These are phyloP conservation scores for Neurospora sp. DNA, from an alignment of 495 filamentous ascomycete genomes.

Conservation along the genomic window DNA sequence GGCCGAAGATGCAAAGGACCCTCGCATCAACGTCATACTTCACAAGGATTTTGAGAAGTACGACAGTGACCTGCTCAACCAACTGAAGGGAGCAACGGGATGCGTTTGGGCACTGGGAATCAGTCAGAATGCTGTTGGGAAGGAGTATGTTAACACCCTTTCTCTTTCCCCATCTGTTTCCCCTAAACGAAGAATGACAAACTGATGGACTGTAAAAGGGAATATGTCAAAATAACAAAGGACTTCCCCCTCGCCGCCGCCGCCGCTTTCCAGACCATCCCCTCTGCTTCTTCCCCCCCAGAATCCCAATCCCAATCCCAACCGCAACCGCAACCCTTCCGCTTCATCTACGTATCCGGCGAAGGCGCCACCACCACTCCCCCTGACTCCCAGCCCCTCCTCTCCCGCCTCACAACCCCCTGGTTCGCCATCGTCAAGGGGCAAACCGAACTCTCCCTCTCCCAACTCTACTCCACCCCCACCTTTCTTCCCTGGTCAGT, in stretches of 20 bases:
- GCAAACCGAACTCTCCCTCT: conserved; percentile 45
- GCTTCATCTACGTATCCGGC: conserved; percentile 63
- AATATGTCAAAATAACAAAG: conserved; percentile 58
- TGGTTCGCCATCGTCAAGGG: conserved; percentile 42
- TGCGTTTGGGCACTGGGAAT: conserved; percentile 66
- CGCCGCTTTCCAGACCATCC: conserved; percentile 46
- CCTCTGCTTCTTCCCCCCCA: conserved; percentile 42
- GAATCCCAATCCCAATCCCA: too few species aligned
- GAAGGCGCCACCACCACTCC: conserved; percentile 41
- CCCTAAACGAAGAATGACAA: neutral
- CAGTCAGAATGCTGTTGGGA: conserved; percentile 44
- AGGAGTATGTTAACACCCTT: conserved; percentile 37
- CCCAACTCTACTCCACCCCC: conserved; percentile 12
- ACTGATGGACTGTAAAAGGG: conserved; percentile 26
- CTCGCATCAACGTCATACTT: conserved; percentile 50
- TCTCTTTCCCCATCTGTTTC: neutral
- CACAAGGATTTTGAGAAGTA: conserved; percentile 57
- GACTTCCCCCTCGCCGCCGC: conserved; percentile 49
- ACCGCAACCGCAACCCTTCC: conserved; percentile 35
- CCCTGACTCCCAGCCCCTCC: conserved; percentile 42
- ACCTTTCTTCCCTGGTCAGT: conserved; percentile 19
- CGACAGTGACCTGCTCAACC: conserved; percentile 40
- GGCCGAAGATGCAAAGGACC: conserved; percentile 48
- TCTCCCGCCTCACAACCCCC: conserved; percentile 24
- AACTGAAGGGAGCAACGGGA: conserved; percentile 52